Percentiles rank a stretch among this genome's conserved stretches.
These are phyloP conservation scores for Calocybe gangraenosa DNA, from an alignment of 768 basidiomycete genomes.

Conservation along the genomic window DNA sequence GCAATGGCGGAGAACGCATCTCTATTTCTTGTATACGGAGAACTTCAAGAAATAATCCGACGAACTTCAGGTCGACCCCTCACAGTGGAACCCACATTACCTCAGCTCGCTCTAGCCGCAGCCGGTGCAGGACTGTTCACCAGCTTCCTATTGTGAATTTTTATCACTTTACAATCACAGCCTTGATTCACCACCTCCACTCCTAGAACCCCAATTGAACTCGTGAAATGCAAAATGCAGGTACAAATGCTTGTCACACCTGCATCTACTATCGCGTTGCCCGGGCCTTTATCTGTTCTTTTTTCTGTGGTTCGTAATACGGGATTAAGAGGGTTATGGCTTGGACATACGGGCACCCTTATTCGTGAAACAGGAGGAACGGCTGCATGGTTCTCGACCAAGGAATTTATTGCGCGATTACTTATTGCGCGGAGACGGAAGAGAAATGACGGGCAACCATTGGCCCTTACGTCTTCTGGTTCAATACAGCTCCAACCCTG, in stretches of 20 bases:
- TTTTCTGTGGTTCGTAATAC: constrained; percentile 55
- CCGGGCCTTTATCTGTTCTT: constrained; percentile 74
- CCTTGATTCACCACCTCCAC: not conserved
- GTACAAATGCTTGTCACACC: constrained; percentile 71
- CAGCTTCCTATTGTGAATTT: constrained; percentile 79
- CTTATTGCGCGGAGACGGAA: constrained; percentile 51
- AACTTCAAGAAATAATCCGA: constrained; percentile 62
- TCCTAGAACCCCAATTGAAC: constrained; percentile 83
- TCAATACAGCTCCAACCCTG: constrained; percentile 55
- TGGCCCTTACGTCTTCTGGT: constrained; percentile 24
- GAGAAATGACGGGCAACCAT: constrained; percentile 6
- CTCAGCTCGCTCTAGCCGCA: constrained; percentile 75
- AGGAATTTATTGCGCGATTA: constrained; percentile 66
- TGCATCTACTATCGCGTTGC: constrained; percentile 32
- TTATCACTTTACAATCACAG: not conserved
- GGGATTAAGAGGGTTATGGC: constrained; percentile 89
- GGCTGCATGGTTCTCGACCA: constrained; percentile 87
- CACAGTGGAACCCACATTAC: constrained; percentile 34
- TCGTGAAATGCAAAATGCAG: constrained; percentile 98
- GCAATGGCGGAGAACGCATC: constrained; percentile 91
- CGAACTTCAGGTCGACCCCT: constrained; percentile 31
- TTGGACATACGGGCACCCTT: constrained; percentile 91
- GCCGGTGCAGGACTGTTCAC: constrained; percentile 84
- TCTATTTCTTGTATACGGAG: constrained; percentile 82
- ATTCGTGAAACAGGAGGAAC: constrained; percentile 91